These are phyloP conservation scores for Metschnikowia koreensis DNA, from an alignment of 805 yeast species.

Conservation along the genomic window DNA sequence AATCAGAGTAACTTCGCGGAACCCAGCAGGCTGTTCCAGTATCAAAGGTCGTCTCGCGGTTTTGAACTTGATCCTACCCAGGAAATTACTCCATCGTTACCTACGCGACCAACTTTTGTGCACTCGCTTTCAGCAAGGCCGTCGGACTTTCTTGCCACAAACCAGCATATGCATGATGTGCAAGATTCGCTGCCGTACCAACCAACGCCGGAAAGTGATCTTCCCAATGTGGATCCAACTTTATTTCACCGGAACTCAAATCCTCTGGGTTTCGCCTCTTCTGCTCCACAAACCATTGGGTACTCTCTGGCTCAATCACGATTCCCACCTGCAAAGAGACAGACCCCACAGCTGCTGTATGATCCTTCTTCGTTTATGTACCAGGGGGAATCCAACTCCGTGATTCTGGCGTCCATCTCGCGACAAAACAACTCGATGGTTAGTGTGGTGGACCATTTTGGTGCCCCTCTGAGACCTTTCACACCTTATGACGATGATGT, in stretches of 20 bases:
- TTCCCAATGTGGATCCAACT: constrained; percentile 6
- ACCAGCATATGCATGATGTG: background rate
- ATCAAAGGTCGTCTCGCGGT: background rate
- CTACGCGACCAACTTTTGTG: constrained; percentile 5
- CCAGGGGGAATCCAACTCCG: constrained; percentile 11
- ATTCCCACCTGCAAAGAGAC: constrained; percentile 11
- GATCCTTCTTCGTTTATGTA: constrained; percentile 15
- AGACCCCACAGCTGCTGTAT: constrained; percentile 20
- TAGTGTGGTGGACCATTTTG: constrained; percentile 31
- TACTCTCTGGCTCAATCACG: constrained; percentile 9
- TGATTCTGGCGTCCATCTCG: constrained; percentile 12
- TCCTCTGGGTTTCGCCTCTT: constrained; percentile 9
- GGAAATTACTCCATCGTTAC: constrained; percentile 5
- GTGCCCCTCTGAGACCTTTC: constrained; percentile 17
- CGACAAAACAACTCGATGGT: constrained; percentile 30
- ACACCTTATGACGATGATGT: constrained; percentile 19
- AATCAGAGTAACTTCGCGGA: constrained; percentile 29
- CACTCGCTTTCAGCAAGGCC: constrained; percentile 9
- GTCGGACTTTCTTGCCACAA: constrained; percentile 4
- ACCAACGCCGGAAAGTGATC: constrained; percentile 5
- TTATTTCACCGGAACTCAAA: constrained; percentile 1
- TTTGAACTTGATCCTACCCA: background rate
- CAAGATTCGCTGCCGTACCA: constrained; percentile 8
- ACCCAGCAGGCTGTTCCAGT: constrained; percentile 8
- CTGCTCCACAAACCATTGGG: constrained; percentile 11